A percentile compares a stretch with the other conserved stretches of the same genome.
These are phyloP conservation scores for Globisporangium parvum DNA, from an alignment of 352 stramenopile genomes.

Conservation along the genomic window DNA sequence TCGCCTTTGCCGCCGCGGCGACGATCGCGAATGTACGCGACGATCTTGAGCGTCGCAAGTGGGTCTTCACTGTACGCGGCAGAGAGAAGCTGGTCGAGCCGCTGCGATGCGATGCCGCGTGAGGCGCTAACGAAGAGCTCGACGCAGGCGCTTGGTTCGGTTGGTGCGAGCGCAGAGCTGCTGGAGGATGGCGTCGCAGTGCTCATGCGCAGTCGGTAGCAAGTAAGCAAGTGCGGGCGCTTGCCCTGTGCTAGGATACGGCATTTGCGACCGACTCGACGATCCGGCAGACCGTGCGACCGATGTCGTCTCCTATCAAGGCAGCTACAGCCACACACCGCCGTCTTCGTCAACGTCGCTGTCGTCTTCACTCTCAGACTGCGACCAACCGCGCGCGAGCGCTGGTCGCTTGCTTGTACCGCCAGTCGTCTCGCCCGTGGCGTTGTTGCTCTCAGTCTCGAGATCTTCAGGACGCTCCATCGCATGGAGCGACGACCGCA, in stretches of 20 bases:
- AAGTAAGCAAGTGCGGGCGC: too few species aligned
- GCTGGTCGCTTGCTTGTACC: not conserved
- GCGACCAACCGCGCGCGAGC: slow-evolving; percentile 9
- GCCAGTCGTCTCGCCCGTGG: slow-evolving; percentile 10
- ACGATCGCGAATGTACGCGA: slow-evolving; percentile 37
- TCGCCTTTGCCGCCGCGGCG: slow-evolving; percentile 43
- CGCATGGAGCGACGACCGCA: slow-evolving; percentile 30
- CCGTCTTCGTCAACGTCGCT: slow-evolving; percentile 39
- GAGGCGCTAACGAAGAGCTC: slow-evolving; percentile 22
- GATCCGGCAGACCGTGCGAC: too few species aligned
- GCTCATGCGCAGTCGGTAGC: too few species aligned
- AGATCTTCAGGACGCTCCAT: slow-evolving; percentile 7
- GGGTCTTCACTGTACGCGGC: slow-evolving; percentile 36
- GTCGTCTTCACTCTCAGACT: slow-evolving; percentile 22
- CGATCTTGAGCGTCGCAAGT: slow-evolving; percentile 46
- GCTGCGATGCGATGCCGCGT: slow-evolving; percentile 19
- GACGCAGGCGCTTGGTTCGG: not conserved
- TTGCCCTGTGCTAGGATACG: too few species aligned
- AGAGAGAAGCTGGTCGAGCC: slow-evolving; percentile 21
- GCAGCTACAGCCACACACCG: slow-evolving; percentile 45
- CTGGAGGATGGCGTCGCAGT: too few species aligned
- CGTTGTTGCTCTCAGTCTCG: slow-evolving; percentile 9
- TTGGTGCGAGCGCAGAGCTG: too few species aligned
- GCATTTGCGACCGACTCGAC: too few species aligned
- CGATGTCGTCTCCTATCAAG: too few species aligned